phyloP scores from a whole-genome alignment of 768 basidiomycete species.

The Sporobolomyces phaffii region DNA sequence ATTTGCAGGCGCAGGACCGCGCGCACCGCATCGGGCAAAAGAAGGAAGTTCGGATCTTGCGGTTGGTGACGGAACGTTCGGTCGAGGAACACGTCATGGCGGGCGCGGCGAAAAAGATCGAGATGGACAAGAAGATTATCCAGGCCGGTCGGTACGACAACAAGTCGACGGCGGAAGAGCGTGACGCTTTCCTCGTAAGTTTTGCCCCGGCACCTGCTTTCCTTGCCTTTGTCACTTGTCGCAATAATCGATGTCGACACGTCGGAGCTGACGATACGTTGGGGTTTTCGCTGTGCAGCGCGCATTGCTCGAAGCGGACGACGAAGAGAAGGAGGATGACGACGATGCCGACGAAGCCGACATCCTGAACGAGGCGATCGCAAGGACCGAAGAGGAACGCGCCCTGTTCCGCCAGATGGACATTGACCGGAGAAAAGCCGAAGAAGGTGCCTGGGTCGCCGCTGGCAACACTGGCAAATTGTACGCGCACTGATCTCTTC shows the following conservation, averaged over 20 bases:
- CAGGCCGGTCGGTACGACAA: slow-evolving; percentile 99
- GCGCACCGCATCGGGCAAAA: slow-evolving; percentile 88
- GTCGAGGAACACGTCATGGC: slow-evolving; percentile 86
- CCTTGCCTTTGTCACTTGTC: too few species aligned
- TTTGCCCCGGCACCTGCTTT: background rate
- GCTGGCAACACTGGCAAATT: slow-evolving; percentile 61
- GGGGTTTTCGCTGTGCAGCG: slow-evolving; percentile 54
- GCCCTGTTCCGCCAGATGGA: slow-evolving; percentile 77
- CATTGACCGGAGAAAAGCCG: slow-evolving; percentile 64
- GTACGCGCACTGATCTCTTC: too few species aligned
- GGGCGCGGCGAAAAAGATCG: slow-evolving; percentile 88
- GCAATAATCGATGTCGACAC: too few species aligned
- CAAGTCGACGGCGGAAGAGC: slow-evolving; percentile 95
- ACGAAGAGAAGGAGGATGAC: slow-evolving; percentile 48
- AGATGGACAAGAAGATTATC: slow-evolving; percentile 86
- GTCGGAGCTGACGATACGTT: too few species aligned
- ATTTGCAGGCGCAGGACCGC: slow-evolving; percentile 98
- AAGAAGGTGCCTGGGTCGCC: slow-evolving; percentile 61
- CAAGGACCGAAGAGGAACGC: slow-evolving; percentile 73
- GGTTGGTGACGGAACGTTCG: slow-evolving; percentile 95
- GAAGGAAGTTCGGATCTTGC: slow-evolving; percentile 89
- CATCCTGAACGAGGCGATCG: slow-evolving; percentile 75
- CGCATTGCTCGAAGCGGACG: slow-evolving; percentile 56
- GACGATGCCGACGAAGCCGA: slow-evolving; percentile 54
- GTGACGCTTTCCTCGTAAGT: slow-evolving; percentile 84